Evolutionary conservation across 1,284 basidiomycete genomes (phyloP), one percentile per base, ranked within the genome.

Genomic region (Schizopora paradoxa): DNA sequence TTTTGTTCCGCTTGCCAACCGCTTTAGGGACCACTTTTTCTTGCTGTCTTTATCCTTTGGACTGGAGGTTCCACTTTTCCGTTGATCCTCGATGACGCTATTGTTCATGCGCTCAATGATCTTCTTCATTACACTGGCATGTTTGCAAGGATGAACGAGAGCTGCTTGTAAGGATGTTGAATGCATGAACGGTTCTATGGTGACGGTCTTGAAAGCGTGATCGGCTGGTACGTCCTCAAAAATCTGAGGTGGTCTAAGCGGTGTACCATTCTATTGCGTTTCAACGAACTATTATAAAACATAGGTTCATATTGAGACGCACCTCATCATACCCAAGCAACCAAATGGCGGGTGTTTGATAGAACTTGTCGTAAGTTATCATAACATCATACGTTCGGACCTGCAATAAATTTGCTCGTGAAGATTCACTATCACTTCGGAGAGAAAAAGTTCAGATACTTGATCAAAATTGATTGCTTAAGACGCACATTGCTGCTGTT

Each of bases 281-380:
- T 6, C 22, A 26, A 33, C 48, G 10, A 43, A 49, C 49, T 19
- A 49, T 33, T 26, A 41, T 18, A 13, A 33, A 25, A 38, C 33
- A 21, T 6, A 22, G 22, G 45, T 37, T 14, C 32, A 7, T 35
- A 32, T 42, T 29, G 27, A 28, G 22, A 58, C 71, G 48, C 54
- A 89, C 91, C 79, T 96, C 93, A 61, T 95, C 91, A 62, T 95
- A 96, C 10, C 93, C 92, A 55, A 93, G 79, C 49, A 97, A 67
- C 92, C 92, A 96, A 64, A 95, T 88, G 56, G 92, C 81, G 21
- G 92, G 92, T 13, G 93, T 96, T 66, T 96, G 93, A 66, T 96
- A 96, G 66, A 93, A 94, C 72, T 99, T 99, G 77, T 99, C 95
- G 69, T 99, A 99, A 29, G 91, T 93, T 70, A 99, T 99, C 82